Conservation (phyloP, 192 early-diverging fungal genomes). For the Coemansia erecta region DNA sequence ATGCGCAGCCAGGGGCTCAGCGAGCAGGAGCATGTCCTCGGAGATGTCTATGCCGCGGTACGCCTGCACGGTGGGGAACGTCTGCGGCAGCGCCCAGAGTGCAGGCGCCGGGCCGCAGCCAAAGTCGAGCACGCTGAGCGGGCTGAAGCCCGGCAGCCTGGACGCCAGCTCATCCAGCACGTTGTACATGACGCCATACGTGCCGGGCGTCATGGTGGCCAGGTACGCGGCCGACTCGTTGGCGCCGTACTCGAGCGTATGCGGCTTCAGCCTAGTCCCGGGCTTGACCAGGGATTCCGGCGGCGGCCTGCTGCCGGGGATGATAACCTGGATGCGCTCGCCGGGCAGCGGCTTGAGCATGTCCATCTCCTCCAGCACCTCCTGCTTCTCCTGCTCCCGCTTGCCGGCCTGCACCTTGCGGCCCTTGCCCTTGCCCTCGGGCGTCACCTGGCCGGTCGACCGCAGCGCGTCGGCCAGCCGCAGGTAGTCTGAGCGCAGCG, state of each 20-base stretch:
- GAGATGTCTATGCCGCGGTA: constrained; percentile 74
- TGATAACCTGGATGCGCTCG: constrained; percentile 23
- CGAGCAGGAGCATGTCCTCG: constrained; percentile 70
- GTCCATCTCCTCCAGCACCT: not conserved
- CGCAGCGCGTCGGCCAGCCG: constrained; percentile 41
- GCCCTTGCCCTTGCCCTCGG: constrained; percentile 33
- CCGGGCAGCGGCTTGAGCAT: constrained; percentile 29
- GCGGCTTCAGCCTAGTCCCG: constrained; percentile 49
- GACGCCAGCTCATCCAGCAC: constrained; percentile 62
- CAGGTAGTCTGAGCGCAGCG: constrained; percentile 35
- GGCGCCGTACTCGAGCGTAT: constrained; percentile 68
- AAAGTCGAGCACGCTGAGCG: constrained; percentile 70
- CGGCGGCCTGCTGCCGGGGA: constrained; percentile 27
- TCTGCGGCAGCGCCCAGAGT: constrained; percentile 70
- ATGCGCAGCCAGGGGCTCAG: constrained; percentile 38
- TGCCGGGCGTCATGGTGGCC: constrained; percentile 59
- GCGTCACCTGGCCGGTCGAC: constrained; percentile 37
- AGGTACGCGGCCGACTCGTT: constrained; percentile 73
- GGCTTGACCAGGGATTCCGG: constrained; percentile 36
- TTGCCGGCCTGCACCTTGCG: constrained; percentile 12
- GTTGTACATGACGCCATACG: constrained; percentile 68
- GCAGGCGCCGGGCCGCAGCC: constrained; percentile 82
- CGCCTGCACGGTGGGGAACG: constrained; percentile 52
- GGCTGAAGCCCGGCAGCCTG: constrained; percentile 64
- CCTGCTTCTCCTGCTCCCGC: constrained; percentile 1